Percentiles rank a stretch among this genome's conserved stretches.
Evolutionary conservation across 352 stramenopile species (phyloP).

Genomic region (Pythium guiyangense): DNA sequence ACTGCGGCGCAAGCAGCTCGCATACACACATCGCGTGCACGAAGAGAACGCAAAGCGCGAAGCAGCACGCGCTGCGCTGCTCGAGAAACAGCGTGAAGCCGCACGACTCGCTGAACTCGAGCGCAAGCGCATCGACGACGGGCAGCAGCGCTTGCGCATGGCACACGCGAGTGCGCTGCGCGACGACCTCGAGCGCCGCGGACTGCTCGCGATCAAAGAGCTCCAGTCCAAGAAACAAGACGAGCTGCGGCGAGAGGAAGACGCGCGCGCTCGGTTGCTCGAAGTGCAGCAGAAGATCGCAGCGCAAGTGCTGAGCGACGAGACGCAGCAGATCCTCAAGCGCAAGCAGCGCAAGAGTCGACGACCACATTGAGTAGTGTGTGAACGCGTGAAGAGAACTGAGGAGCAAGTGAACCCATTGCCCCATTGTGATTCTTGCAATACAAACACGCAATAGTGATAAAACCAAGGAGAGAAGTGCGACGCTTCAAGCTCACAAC

Average conservation of each 20-base stretch:
- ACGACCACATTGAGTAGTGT: background rate
- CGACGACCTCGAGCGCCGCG: constrained; percentile 36
- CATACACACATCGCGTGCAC: constrained; percentile 34
- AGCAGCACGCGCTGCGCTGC: constrained; percentile 10
- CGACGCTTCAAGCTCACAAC: too few relatives aligned
- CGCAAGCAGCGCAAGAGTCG: constrained; percentile 4
- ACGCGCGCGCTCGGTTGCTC: constrained; percentile 19
- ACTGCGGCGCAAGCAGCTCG: constrained; percentile 26
- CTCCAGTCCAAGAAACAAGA: constrained; percentile 45
- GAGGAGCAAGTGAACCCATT: too few relatives aligned
- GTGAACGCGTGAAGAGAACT: background rate
- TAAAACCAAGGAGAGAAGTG: too few relatives aligned
- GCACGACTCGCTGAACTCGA: constrained; percentile 21
- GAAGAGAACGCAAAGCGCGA: constrained; percentile 37
- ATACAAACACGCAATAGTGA: too few relatives aligned
- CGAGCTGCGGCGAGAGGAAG: constrained; percentile 34
- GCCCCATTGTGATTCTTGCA: too few relatives aligned
- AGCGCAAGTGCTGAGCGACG: constrained; percentile 27
- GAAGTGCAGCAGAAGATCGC: constrained; percentile 28
- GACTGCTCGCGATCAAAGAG: constrained; percentile 31
- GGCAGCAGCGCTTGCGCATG: constrained; percentile 23
- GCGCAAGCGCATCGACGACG: constrained; percentile 20
- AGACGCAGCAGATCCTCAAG: constrained; percentile 30
- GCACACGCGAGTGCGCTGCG: constrained; percentile 21
- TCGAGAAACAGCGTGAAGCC: constrained; percentile 26